phyloP scores from a whole-genome alignment of 1,284 basidiomycete genomes.

The Waitea zeae region DNA sequence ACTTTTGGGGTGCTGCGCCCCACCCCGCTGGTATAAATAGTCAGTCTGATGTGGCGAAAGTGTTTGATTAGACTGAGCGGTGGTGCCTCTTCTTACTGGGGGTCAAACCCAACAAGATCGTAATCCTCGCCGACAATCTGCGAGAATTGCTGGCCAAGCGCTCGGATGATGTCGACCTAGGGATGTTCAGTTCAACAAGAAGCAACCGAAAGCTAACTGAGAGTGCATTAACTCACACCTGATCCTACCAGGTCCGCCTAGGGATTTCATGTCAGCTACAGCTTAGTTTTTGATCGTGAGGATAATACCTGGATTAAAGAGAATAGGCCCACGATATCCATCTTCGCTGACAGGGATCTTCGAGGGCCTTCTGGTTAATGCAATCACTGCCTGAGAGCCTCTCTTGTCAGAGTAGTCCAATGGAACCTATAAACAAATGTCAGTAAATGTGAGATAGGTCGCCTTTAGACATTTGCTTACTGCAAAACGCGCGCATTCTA shows the following conservation, averaged over 20 bases:
- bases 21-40: constrained; percentile 6
- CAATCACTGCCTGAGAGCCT: neutral
- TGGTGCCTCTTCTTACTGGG: constrained; percentile 10
- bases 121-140: constrained; percentile 10
- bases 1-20: constrained; percentile 7
- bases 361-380: neutral
- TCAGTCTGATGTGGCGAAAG: constrained; percentile 1
- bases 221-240: no score
- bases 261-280: no score
- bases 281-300: no score
- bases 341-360: constrained; percentile 5
- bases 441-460: neutral
- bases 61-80: constrained; percentile 5
- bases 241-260: no score
- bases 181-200: no score
- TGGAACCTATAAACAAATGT: no score
- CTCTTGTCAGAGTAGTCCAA: neutral
- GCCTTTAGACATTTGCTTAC: neutral
- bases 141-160: neutral
- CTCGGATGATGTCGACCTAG: constrained; percentile 5
- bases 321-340: constrained; percentile 24
- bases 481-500: constrained; percentile 1
- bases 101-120: constrained; percentile 18
- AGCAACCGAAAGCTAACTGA: no score
- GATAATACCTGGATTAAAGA: constrained; percentile 32